Conservation (phyloP, 192 early-diverging fungal genomes). For the Coemansia sp. region DNA sequence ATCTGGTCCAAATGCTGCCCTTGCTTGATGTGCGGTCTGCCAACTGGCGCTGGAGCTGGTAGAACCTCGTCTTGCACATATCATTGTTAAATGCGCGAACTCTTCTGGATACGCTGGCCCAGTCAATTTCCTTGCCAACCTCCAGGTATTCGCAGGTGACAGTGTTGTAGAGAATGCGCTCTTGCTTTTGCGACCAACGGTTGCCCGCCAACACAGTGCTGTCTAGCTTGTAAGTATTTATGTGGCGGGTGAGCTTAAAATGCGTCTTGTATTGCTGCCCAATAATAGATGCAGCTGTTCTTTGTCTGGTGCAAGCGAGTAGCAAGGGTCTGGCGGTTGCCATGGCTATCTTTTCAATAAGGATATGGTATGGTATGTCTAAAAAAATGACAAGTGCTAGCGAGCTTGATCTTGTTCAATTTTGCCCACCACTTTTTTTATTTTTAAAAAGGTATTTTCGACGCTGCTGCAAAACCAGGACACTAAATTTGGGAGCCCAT, state of each 20-base stretch:
- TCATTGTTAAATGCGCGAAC: constrained; percentile 7
- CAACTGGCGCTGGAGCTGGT: constrained; percentile 12
- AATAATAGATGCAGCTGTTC: neutral
- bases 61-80: constrained; percentile 6
- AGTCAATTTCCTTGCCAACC: neutral
- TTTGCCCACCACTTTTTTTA: no score
- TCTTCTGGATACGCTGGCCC: neutral
- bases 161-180: constrained; percentile 3
- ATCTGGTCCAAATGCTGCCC: neutral
- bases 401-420: no score
- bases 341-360: neutral
- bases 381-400: no score
- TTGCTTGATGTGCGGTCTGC: constrained; percentile 17
- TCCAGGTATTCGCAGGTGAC: constrained; percentile 1
- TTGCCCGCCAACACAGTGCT: neutral
- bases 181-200: constrained; percentile 2
- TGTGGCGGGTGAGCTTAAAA: neutral
- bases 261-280: neutral
- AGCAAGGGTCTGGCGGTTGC: neutral
- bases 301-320: neutral
- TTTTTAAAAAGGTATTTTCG: neutral
- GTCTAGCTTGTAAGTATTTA: neutral
- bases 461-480: neutral
- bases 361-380: no score
- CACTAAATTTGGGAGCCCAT: neutral